A percentile compares a stretch with the other conserved stretches of the same genome.
phyloP scores from a whole-genome alignment of 495 filamentous ascomycete species.

The Penicillium samsonianum region DNA sequence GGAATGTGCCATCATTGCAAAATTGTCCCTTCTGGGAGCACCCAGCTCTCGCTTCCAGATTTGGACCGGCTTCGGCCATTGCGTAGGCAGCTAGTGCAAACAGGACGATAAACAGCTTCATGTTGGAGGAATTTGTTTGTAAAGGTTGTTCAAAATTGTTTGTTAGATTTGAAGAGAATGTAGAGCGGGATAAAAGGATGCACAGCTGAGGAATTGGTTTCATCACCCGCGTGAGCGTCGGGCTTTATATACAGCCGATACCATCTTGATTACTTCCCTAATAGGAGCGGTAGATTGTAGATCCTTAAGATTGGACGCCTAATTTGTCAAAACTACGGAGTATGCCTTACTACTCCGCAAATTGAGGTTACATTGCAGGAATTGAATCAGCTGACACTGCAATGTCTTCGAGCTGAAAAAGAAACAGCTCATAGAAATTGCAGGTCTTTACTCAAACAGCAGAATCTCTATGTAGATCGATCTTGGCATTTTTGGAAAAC shows the following conservation, averaged over 20 bases:
- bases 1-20: constrained; percentile 12
- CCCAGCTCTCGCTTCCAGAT: constrained; percentile 12
- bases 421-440: neutral
- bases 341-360: neutral
- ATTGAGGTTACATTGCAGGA: neutral
- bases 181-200: neutral
- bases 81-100: constrained; percentile 6
- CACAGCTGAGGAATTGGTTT: neutral
- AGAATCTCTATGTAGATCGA: neutral
- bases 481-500: neutral
- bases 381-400: neutral
- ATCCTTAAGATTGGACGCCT: neutral
- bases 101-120: constrained; percentile 8
- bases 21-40: constrained; percentile 10
- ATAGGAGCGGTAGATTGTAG: no score
- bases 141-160: neutral
- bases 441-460: constrained; percentile 1
- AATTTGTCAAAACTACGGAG: no score
- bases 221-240: neutral
- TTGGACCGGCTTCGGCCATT: constrained; percentile 5
- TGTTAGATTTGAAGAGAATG: neutral
- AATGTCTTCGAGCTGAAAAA: neutral
- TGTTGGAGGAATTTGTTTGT: neutral
- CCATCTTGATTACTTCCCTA: neutral
- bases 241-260: neutral